Percentiles rank a stretch among this genome's conserved stretches.
Evolutionary conservation across 371 early-diverging fungal species (phyloP).

Genomic region (Mortierella sp.): DNA sequence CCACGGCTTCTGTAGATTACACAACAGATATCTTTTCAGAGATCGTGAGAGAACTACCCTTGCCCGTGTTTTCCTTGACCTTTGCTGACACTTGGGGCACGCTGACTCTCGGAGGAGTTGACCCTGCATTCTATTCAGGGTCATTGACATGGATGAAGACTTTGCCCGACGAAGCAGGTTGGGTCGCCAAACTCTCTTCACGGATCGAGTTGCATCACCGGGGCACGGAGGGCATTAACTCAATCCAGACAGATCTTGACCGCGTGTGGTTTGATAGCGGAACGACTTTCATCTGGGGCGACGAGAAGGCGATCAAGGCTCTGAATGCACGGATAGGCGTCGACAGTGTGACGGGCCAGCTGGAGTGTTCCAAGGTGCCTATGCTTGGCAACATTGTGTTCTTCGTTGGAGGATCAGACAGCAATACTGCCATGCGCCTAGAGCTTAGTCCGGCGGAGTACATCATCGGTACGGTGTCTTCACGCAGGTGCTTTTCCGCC

Average conservation of each 20-base stretch:
- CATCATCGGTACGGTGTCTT: conserved; percentile 15
- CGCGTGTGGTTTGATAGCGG: conserved; percentile 47
- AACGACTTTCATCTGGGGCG: conserved; percentile 43
- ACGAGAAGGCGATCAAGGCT: conserved; percentile 3
- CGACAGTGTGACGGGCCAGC: conserved; percentile 30
- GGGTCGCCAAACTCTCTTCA: conserved; percentile 21
- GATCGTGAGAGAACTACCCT: conserved; percentile 17
- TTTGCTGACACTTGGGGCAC: conserved; percentile 35
- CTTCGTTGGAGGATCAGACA: conserved; percentile 19
- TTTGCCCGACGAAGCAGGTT: conserved; percentile 25
- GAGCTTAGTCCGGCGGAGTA: conserved; percentile 32
- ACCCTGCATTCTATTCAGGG: conserved; percentile 21
- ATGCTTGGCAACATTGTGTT: conserved; percentile 33
- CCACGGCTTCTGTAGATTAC: conserved; percentile 4
- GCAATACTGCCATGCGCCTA: not conserved
- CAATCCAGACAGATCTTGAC: conserved; percentile 13
- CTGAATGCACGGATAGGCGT: conserved; percentile 42
- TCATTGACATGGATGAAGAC: conserved; percentile 31
- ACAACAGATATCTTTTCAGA: conserved; percentile 29
- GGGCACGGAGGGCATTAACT: not conserved
- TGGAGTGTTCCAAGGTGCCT: conserved; percentile 15
- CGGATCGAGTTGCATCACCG: conserved; percentile 13
- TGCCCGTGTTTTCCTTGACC: conserved; percentile 32
- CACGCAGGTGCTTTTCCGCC: conserved; percentile 21
- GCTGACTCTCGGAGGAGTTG: conserved; percentile 28